phyloP scores from a whole-genome alignment of 768 basidiomycete genomes.

The Tulasnella sp. region DNA sequence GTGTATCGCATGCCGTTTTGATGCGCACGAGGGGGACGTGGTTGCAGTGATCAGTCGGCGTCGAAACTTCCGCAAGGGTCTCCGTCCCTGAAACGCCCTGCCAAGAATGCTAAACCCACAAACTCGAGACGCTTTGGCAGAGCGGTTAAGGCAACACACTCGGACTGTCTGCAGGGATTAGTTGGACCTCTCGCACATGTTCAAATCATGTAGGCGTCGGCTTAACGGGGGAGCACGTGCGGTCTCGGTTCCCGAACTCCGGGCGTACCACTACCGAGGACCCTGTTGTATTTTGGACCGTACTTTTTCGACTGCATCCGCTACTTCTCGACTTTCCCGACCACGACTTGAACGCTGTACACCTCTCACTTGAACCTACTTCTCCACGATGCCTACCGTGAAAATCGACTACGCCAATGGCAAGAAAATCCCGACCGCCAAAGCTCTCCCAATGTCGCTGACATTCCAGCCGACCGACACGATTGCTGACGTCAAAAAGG shows the following conservation, averaged over 20 bases:
- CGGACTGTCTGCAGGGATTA: conserved; percentile 1
- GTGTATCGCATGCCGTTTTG: neutral
- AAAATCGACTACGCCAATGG: conserved; percentile 19
- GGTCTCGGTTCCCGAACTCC: too few relatives aligned
- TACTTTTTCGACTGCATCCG: neutral
- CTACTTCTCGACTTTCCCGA: neutral
- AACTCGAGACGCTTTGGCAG: conserved; percentile 2
- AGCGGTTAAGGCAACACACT: conserved; percentile 24
- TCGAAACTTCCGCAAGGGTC: too few relatives aligned
- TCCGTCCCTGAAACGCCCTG: too few relatives aligned
- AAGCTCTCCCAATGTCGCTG: conserved; percentile 4
- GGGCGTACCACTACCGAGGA: too few relatives aligned
- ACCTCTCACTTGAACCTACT: neutral
- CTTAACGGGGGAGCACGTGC: too few relatives aligned
- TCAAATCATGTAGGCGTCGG: conserved; percentile 12
- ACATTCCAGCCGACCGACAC: conserved; percentile 32
- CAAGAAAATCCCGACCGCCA: neutral
- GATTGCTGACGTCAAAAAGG: conserved; percentile 55
- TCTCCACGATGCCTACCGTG: neutral
- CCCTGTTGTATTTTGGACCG: neutral
- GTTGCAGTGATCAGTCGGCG: neutral
- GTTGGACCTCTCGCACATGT: conserved; percentile 6
- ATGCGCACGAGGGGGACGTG: neutral
- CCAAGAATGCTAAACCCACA: too few relatives aligned
- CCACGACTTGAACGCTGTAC: neutral